phyloP scores from a whole-genome alignment of 257 asterid genomes.

The Misopates orontium region DNA sequence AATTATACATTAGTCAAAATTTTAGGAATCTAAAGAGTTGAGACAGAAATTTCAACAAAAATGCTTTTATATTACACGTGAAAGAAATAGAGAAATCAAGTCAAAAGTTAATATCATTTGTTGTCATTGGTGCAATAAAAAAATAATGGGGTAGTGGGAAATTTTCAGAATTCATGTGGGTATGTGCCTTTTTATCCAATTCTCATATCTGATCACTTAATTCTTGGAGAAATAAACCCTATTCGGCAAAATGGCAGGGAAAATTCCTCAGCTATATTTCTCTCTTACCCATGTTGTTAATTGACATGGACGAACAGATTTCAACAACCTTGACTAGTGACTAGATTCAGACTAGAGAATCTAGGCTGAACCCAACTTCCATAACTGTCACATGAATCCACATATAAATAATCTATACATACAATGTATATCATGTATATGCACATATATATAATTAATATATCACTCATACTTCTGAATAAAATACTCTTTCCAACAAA shows the following conservation, averaged over 20 bases:
- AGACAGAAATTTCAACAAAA: too few species aligned
- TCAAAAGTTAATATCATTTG: background rate
- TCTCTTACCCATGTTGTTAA: conserved; percentile 30
- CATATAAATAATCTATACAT: background rate
- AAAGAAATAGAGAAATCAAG: background rate
- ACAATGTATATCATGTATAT: too few species aligned
- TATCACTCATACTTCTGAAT: too few species aligned
- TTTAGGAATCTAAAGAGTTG: too few species aligned
- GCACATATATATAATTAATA: too few species aligned
- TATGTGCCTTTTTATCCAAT: conserved; percentile 17
- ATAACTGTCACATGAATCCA: conserved; percentile 60
- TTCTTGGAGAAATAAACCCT: conserved; percentile 43
- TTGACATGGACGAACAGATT: conserved; percentile 20
- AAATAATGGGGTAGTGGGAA: conserved; percentile 12
- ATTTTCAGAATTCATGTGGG: conserved; percentile 18
- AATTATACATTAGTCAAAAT: background rate
- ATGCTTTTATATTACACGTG: background rate
- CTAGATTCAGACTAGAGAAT: conserved; percentile 51
- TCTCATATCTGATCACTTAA: conserved; percentile 18
- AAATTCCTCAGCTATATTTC: conserved; percentile 15
- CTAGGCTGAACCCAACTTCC: conserved; percentile 65
- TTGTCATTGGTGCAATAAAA: too few species aligned
- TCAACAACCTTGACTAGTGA: conserved; percentile 26
- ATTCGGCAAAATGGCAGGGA: background rate
- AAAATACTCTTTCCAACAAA: too few species aligned